These are phyloP conservation scores for Sarcocystis neurona DNA, from an alignment of 169 alveolate species.

Conservation along the genomic window DNA sequence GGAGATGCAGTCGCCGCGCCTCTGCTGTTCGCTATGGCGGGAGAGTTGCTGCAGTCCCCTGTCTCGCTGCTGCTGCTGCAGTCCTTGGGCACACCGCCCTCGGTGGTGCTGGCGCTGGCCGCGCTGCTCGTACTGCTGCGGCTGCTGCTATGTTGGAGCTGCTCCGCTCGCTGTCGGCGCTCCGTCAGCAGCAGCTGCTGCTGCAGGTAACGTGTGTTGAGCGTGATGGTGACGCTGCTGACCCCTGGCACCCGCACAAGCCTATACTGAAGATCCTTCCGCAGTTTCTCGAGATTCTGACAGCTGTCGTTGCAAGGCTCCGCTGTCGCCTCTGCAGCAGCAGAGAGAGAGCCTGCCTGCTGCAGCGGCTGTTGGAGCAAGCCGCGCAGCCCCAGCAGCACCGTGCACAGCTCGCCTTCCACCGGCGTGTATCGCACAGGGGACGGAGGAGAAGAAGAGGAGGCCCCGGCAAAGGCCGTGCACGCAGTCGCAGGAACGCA, in stretches of 20 bases:
- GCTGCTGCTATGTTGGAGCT: neutral
- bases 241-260: slow-evolving; percentile 64
- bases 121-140: neutral
- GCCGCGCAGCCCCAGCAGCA: slow-evolving; percentile 26
- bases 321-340: too few relatives aligned
- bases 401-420: slow-evolving; percentile 31
- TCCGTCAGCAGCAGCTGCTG: slow-evolving; percentile 22
- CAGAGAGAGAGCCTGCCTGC: too few relatives aligned
- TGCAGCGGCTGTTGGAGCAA: neutral
- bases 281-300: slow-evolving; percentile 40
- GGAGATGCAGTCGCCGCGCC: too few relatives aligned
- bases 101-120: neutral
- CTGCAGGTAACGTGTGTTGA: slow-evolving; percentile 30
- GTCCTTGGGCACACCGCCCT: slow-evolving; percentile 24
- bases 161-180: neutral
- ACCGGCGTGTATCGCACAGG: neutral
- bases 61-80: slow-evolving; percentile 19
- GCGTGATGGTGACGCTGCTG: slow-evolving; percentile 59
- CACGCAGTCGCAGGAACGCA: too few relatives aligned
- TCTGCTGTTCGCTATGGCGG: neutral
- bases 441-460: neutral
- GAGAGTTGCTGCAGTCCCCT: neutral
- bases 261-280: slow-evolving; percentile 56
- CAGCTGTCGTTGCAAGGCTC: too few relatives aligned
- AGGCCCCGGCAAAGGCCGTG: too few relatives aligned